A percentile compares a stretch with the other conserved stretches of the same genome.
Conservation (phyloP, 2,329 filamentous ascomycete genomes). For the Alternaria sp. region DNA sequence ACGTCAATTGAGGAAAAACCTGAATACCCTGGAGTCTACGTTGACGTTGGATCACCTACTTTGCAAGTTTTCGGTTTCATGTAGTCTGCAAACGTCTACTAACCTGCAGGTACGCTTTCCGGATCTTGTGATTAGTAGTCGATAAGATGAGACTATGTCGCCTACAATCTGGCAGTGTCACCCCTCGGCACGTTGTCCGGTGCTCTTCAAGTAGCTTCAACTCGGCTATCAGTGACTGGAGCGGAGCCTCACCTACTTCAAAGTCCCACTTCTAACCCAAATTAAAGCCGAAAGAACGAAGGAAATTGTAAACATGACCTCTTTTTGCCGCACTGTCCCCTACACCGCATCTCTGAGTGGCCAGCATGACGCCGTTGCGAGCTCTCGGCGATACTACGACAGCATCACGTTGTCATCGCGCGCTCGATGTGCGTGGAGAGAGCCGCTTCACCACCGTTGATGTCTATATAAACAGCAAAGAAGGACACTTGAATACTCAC, state of each 20-base stretch:
- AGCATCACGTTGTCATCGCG: background rate
- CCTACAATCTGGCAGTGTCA: background rate
- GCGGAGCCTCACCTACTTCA: background rate
- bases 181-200: background rate
- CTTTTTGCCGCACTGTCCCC: background rate
- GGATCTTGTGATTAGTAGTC: background rate
- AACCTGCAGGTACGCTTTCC: background rate
- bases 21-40: too few species aligned
- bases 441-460: too few species aligned
- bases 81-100: background rate
- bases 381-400: background rate
- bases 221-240: background rate
- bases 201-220: background rate
- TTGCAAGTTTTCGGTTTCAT: too few species aligned
- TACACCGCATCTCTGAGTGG: background rate
- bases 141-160: background rate
- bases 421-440: background rate
- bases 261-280: background rate
- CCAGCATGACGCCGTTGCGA: background rate
- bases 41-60: too few species aligned
- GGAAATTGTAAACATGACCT: background rate
- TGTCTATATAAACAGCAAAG: background rate
- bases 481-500: background rate
- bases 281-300: background rate
- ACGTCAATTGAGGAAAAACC: too few species aligned